Evolutionary conservation across 352 stramenopile genomes (phyloP), one percentile per base, ranked within the genome.

Genomic region (Globisporangium ultimum): DNA sequence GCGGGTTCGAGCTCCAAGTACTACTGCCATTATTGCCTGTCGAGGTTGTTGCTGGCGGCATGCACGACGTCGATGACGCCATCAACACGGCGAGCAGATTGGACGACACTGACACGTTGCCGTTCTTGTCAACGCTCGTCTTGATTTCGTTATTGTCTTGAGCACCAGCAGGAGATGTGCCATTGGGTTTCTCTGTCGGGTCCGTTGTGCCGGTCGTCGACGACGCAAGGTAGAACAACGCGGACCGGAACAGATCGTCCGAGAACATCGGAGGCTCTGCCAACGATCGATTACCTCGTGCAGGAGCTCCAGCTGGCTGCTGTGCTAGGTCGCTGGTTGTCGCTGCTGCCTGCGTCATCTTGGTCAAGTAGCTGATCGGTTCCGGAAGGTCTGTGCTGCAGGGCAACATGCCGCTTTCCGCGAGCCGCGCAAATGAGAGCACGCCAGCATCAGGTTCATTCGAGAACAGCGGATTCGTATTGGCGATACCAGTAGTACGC

Each of bases 311-410:
- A 12, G 50, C 3, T 59, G 21, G 49, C n/a, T 43, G 7, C 42
- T n/a, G 28, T 10, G 6, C 10, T n/a, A 1, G 38, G 15, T 18
- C 15, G 13, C 12, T 51, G 40, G n/a, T 17, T 47, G 32, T 58
- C 62, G 17, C 42, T 50, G 21, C 63, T 55, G 28, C 28, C 28
- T 45, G 40, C 14, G 67, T 45, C 36, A 61, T 41, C 45, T 58
- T 76, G 50, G 40, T 74, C 24, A 89, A 53, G 55, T 89, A 89
- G 53, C 75, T 87, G 52, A 89, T 87, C 4, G 79, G 79, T 51
- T 89, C 77, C 0, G 79, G 77, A 18, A 89, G 62, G 17, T 89
- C 79, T 1, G 75, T 80, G 61, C 79, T 87, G 43, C 68, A 68
- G 0, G 76, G 79, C 17, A 89, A 38, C 32, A 83, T 48, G 0